Evolutionary conservation across 495 filamentous ascomycete species (phyloP).

Genomic region (Talaromyces adpressus): DNA sequence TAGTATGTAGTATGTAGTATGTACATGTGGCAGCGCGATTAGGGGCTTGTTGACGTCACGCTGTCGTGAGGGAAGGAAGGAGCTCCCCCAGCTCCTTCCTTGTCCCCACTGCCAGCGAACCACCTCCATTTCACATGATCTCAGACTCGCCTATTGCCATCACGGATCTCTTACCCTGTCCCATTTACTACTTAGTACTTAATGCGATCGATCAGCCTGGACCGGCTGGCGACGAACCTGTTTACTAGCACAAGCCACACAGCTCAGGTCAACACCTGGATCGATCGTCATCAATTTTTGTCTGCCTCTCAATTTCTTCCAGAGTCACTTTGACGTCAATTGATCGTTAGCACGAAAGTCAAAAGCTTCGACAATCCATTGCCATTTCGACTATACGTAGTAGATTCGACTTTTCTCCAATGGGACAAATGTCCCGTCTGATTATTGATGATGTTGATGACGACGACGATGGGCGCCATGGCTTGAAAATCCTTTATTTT

Average conservation of each 20-base stretch:
- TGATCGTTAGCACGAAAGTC: neutral
- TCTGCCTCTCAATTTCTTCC: neutral
- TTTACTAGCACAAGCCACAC: neutral
- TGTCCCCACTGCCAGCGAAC: too few relatives aligned
- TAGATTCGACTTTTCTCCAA: neutral
- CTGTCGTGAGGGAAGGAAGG: conserved; percentile 1
- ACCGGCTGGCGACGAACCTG: neutral
- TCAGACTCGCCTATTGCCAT: neutral
- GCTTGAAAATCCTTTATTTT: neutral
- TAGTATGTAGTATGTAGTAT: too few relatives aligned
- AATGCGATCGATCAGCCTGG: neutral
- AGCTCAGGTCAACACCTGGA: neutral
- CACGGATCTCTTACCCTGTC: neutral
- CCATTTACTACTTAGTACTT: neutral
- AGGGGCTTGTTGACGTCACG: conserved; percentile 1
- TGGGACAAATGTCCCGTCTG: neutral
- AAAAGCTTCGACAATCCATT: neutral
- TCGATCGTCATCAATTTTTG: neutral
- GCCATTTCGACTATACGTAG: neutral
- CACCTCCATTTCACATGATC: neutral
- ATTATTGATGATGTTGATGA: neutral
- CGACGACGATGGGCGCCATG: neutral
- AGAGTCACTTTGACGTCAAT: conserved; percentile 3
- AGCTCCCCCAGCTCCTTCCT: neutral
- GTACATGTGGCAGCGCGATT: conserved; percentile 3